Evolutionary conservation across 2,329 filamentous ascomycete genomes (phyloP).

Genomic region (Neospermospora avenae): DNA sequence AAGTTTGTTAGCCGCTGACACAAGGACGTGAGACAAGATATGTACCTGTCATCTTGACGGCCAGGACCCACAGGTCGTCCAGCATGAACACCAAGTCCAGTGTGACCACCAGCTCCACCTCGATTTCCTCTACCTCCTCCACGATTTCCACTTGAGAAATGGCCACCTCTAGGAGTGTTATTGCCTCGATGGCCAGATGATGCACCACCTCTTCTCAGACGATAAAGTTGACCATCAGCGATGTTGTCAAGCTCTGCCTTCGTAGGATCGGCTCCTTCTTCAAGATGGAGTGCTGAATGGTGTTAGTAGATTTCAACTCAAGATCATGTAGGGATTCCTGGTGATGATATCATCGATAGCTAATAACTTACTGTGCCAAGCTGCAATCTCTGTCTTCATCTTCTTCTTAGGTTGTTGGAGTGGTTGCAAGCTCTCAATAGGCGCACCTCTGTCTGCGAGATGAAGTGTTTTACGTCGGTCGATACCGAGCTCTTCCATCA

Average conservation of each 20-base stretch:
- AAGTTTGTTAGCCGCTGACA: background rate
- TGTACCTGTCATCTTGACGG: background rate
- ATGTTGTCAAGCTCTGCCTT: slow-evolving; percentile 26
- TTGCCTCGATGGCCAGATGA: slow-evolving; percentile 3
- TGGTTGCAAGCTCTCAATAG: background rate
- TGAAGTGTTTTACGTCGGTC: slow-evolving; percentile 28
- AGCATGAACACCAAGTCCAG: too few species aligned
- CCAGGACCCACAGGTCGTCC: background rate
- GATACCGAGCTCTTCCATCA: slow-evolving; percentile 32
- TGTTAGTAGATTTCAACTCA: slow-evolving; percentile 1
- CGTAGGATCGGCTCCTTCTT: slow-evolving; percentile 24
- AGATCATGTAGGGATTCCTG: background rate
- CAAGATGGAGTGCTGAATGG: slow-evolving; percentile 20
- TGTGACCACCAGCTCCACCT: background rate
- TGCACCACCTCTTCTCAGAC: slow-evolving; percentile 21
- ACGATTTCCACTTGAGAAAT: background rate
- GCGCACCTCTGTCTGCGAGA: slow-evolving; percentile 22
- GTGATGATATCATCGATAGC: too few species aligned
- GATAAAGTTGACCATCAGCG: slow-evolving; percentile 30
- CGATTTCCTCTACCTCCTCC: slow-evolving; percentile 11
- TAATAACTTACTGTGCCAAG: slow-evolving; percentile 27
- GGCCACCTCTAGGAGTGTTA: slow-evolving; percentile 2
- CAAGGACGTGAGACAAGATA: background rate
- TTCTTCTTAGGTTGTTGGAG: background rate
- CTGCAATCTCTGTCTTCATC: slow-evolving; percentile 1